Base-by-base conservation (phyloP, 2,329 filamentous ascomycete species). In the Helicocarpus griseus region DNA sequence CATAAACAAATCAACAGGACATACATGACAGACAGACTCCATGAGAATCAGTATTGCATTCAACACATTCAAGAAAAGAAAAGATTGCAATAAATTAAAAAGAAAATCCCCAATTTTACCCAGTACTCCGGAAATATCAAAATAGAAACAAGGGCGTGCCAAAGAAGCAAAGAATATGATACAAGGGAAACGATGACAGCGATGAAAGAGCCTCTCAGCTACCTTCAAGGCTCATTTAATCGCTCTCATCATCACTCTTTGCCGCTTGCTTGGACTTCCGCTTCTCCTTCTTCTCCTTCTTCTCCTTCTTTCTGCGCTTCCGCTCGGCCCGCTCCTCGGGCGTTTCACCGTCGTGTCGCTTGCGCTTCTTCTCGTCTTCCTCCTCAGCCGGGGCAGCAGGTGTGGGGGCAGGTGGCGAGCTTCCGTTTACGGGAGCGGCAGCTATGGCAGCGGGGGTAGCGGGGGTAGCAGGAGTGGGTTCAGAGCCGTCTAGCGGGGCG, bases 201-300 rank as follows among this genome's bases (percentile, higher is more conserved):
- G 54, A 51, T 50, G 31, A 13, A 44, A 51, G 17, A 13, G 5
- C 41, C 3, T 44, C 6, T 8, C 26, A 14, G 5, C 29, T 44
- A 29, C 14, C 4, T 43, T 19, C 29, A 11, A 7, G 6, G 0
- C 17, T 56, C 54, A 48, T 58, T 59, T 66, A 68, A 54, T 73
- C 69, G 63, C 69, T 73, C 59, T 74, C 71, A 54, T 70, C 67
- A 54, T 60, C 60, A 33, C 53, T 56, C 53, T 63, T 60, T 50
- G 53, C 54, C 39, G 44, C 57, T 81, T 69, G 83, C 82, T 65
- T 87, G 83, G 24, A 82, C 71, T 14, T 93, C 78, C 89, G 89
- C 73, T 85, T 83, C 71, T 82, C 78, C 60, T 76, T 75, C 66
- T 74, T 75, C 55, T 76, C 74, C 61, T 77, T 76, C 65, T 76